phyloP scores from a whole-genome alignment of 306 rosid genomes.

The Dicorynia guianensis region DNA sequence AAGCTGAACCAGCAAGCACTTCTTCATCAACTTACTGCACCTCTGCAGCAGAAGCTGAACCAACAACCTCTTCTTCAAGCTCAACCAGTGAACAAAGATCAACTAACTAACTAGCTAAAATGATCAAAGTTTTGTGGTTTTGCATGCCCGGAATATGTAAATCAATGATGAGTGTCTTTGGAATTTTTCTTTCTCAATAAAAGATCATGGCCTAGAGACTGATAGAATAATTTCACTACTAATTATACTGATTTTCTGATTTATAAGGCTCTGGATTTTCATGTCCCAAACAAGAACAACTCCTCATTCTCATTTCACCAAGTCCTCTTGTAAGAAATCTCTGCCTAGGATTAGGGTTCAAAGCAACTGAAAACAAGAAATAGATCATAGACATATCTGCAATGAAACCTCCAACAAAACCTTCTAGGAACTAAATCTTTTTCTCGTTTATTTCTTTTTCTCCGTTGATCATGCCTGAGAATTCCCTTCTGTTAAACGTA shows the following conservation, averaged over 20 bases:
- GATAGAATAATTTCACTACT: slow-evolving; percentile 4
- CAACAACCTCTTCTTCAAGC: slow-evolving; percentile 17
- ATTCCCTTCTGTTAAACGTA: slow-evolving; percentile 51
- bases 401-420: too few species aligned
- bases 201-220: slow-evolving; percentile 10
- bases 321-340: too few species aligned
- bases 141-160: slow-evolving; percentile 47
- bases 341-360: neutral
- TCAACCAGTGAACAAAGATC: slow-evolving; percentile 20
- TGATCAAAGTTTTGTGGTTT: slow-evolving; percentile 50
- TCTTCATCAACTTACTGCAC: slow-evolving; percentile 11
- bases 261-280: too few species aligned
- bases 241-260: neutral
- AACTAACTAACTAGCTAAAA: slow-evolving; percentile 19
- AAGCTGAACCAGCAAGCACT: neutral
- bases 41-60: slow-evolving; percentile 4
- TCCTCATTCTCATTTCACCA: too few species aligned
- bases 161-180: slow-evolving; percentile 33
- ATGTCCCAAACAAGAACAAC: too few species aligned
- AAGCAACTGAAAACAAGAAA: neutral
- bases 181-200: slow-evolving; percentile 29
- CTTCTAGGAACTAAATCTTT: neutral
- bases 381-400: too few species aligned
- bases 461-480: slow-evolving; percentile 35
- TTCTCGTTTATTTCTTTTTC: slow-evolving; percentile 23